Base-by-base conservation (phyloP, 2,329 filamentous ascomycete species). In the Uncinocarpus reesii region DNA sequence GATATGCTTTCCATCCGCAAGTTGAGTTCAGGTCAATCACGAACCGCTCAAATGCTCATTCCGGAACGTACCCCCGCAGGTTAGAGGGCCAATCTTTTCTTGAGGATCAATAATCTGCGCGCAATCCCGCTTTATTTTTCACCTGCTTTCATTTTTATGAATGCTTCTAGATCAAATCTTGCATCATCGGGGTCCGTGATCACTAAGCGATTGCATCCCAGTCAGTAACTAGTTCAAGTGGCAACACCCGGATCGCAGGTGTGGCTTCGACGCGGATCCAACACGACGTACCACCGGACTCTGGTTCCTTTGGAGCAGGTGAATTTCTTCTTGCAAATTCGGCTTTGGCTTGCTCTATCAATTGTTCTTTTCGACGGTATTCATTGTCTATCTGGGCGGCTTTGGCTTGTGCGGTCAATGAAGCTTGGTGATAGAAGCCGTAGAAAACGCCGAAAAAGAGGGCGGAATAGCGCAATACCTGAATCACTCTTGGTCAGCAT, bases 391-490 rank as follows among this genome's bases (percentile, higher is more conserved):
- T 77, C 60, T 82, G 79, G 58, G 81, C 75, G 53, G 77, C 71
- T 71, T 81, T 84, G 64, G 88, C 80, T 62, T 78, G 70, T 49
- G 84, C 70, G 58, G 73, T 82, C 69, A 98, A 83, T 54, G 80
- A 78, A 64, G 83, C 77, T 75, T 98, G 92, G 76, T 95, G 90
- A 71, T 83, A 86, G 75, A 95, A 81, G 69, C 92, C 92, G 76
- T 98, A 98, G 73, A 95, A 83, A 66, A 96, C 74, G 67, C 92
- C 92, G 63, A 87, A 76, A 64, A 82, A 85, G 58, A 98, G 85
- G 66, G 89, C 89, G 65, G 88, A 90, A 79, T 90, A 98, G 73
- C 92, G 89, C 70, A 96, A 80, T 70, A 98, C 90, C 92, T 98
- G 70, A 45, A 60, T 35, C 10, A 48, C 36, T 51, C 55, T 62